Base-by-base conservation (phyloP, 768 basidiomycete genomes). In the Filobasidium floriforme region DNA sequence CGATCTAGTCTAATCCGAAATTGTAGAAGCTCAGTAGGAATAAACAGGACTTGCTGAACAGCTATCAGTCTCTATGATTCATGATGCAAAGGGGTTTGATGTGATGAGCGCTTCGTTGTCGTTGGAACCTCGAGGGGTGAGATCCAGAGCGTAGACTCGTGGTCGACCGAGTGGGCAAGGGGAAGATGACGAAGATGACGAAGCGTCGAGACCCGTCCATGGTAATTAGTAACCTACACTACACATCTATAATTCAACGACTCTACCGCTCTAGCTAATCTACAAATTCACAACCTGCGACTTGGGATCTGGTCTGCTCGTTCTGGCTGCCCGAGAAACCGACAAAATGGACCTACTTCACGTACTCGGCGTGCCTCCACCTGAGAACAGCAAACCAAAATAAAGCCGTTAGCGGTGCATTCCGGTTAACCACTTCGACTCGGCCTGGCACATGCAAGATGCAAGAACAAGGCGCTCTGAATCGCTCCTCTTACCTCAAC, bases 101-200 rank as follows among this genome's bases (percentile, higher is more conserved):
- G n/a, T 54, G 11, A 54, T 10, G 52, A 26, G 54, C 54, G 54
- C 54, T 57, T 57, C 54, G 54, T 57, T 7, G 54, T 57, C 54
- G 54, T 57, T 57, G 7, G 18, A 12, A 5, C 15, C 3, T 49
- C 10, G 10, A 10, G 19, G 19, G 43, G 10, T 10, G 43, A 44
- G n/a, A n/a, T n/a, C n/a, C 22, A 22, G 46, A 49, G 46, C 46
- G 12, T 4, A 49, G 46, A 49, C 46, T 49, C 32, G 32, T 9
- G 32, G 32, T 37, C 32, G 32, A 37, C 32, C 32, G n/a, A n/a
- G 43, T 44, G 43, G 10, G 43, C 43, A 19, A 22, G 22, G 6
- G 46, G 6, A 22, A 22, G 3, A 49, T 49, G 46, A 49, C 46
- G 46, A 49, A 49, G 46, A n/a, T n/a, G n/a, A n/a, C n/a, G n/a